A percentile compares a stretch with the other conserved stretches of the same genome.
phyloP scores from a whole-genome alignment of 2,329 filamentous ascomycete species.

The Ascochyta lentis region DNA sequence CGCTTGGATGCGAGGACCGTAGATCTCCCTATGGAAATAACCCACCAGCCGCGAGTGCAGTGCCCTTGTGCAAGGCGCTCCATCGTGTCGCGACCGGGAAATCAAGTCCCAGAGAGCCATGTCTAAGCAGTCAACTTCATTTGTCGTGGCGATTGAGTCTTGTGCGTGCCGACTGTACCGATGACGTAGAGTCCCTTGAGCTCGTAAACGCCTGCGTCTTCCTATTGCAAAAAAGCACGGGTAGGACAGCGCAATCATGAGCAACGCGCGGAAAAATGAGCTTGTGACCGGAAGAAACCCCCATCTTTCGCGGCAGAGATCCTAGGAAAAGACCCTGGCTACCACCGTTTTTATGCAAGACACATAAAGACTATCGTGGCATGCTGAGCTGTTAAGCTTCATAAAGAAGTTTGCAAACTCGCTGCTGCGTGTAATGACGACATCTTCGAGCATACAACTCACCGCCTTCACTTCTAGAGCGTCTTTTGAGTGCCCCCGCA shows the following conservation, averaged over 20 bases:
- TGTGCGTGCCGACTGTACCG: background rate
- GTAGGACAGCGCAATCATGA: background rate
- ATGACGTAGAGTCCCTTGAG: slow-evolving; percentile 8
- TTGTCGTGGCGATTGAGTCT: background rate
- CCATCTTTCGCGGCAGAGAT: background rate
- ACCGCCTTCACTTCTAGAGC: background rate
- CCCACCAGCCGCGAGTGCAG: background rate
- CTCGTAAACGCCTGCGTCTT: slow-evolving; percentile 26
- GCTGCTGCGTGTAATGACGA: slow-evolving; percentile 3
- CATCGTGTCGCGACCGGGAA: background rate
- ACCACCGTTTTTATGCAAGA: background rate
- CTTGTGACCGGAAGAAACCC: background rate
- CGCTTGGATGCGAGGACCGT: background rate
- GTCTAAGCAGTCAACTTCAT: background rate
- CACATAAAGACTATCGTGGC: background rate
- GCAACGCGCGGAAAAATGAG: background rate
- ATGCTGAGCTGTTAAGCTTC: slow-evolving; percentile 4
- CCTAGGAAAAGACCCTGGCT: background rate
- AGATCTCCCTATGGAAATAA: slow-evolving; percentile 1
- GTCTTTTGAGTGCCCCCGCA: background rate
- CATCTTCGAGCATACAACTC: background rate
- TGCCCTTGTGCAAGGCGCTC: background rate
- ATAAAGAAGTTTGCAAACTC: background rate
- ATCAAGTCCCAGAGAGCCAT: background rate
- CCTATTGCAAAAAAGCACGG: slow-evolving; percentile 3